Conservation (phyloP, 208 protist genomes). For the Jaenimonas drosophilae region DNA sequence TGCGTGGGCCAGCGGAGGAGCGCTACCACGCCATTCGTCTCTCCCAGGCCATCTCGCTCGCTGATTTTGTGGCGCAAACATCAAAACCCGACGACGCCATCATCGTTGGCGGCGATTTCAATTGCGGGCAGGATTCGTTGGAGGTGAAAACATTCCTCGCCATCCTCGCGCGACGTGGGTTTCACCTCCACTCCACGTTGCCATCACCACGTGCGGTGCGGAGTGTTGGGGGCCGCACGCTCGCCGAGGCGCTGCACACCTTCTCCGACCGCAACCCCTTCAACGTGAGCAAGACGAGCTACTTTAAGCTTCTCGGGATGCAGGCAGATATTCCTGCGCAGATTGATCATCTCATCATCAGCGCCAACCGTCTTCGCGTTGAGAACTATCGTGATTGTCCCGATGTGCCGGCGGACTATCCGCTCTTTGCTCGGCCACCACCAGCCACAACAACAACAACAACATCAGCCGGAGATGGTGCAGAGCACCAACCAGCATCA, state of each 20-base stretch:
- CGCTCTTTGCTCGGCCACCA: constrained; percentile 24
- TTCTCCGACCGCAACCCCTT: constrained; percentile 69
- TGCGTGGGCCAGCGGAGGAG: constrained; percentile 54
- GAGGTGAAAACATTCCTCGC: constrained; percentile 76
- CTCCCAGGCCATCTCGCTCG: constrained; percentile 69
- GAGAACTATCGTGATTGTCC: constrained; percentile 61
- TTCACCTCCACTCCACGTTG: constrained; percentile 53
- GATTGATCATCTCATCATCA: constrained; percentile 86
- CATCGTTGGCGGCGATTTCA: constrained; percentile 85
- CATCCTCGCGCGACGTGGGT: constrained; percentile 57
- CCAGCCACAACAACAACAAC: too few species aligned
- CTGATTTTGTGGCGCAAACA: constrained; percentile 63
- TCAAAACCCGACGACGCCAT: constrained; percentile 54
- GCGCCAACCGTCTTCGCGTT: constrained; percentile 25
- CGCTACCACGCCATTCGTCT: constrained; percentile 72
- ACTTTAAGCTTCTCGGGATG: constrained; percentile 66
- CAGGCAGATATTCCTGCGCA: constrained; percentile 64
- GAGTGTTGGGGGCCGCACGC: neutral
- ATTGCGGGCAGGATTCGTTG: constrained; percentile 63
- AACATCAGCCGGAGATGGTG: too few species aligned
- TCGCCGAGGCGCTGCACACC: constrained; percentile 36
- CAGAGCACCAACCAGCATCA: too few species aligned
- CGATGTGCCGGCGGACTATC: constrained; percentile 31
- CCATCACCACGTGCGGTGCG: constrained; percentile 15
- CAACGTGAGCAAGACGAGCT: constrained; percentile 61